These are phyloP conservation scores for Aspergillus sparsus DNA, from an alignment of 495 filamentous ascomycete genomes.

Conservation along the genomic window DNA sequence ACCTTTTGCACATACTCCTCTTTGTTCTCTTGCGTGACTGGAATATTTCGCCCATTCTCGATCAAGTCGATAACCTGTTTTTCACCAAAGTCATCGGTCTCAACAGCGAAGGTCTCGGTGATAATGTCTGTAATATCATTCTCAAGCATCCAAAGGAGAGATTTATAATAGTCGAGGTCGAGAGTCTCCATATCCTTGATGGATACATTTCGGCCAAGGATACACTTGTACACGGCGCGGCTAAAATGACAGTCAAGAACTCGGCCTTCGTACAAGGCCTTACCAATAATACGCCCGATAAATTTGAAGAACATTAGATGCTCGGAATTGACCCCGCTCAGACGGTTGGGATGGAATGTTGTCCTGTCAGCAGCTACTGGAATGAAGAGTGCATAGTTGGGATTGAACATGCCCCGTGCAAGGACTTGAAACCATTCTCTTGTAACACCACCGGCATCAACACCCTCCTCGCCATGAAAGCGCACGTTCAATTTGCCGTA, in stretches of 20 bases:
- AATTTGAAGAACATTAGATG: slow-evolving; percentile 99
- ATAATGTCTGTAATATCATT: slow-evolving; percentile 99
- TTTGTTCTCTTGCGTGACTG: slow-evolving; percentile 98
- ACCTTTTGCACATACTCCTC: slow-evolving; percentile 92
- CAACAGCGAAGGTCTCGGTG: slow-evolving; percentile 93
- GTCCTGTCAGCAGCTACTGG: slow-evolving; percentile 98
- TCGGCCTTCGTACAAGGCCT: slow-evolving; percentile 94
- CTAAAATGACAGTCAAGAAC: slow-evolving; percentile 99
- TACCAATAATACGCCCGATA: slow-evolving; percentile 97
- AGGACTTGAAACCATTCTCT: slow-evolving; percentile 99
- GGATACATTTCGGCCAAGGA: slow-evolving; percentile 89
- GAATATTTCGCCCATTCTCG: slow-evolving; percentile 83
- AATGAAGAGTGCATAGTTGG: slow-evolving; percentile 93
- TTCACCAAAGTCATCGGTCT: slow-evolving; percentile 90
- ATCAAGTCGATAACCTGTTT: slow-evolving; percentile 84
- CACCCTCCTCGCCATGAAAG: slow-evolving; percentile 96
- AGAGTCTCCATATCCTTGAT: slow-evolving; percentile 99
- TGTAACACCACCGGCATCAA: slow-evolving; percentile 96
- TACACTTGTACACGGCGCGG: slow-evolving; percentile 95
- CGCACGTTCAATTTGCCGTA: slow-evolving; percentile 97
- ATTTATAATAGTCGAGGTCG: slow-evolving; percentile 98
- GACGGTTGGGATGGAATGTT: slow-evolving; percentile 95
- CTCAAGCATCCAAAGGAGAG: slow-evolving; percentile 97
- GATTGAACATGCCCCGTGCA: slow-evolving; percentile 97
- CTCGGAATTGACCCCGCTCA: slow-evolving; percentile 91